Evolutionary conservation across 108 stramenopile genomes (phyloP).

Genomic region (Fistulifera solaris): DNA sequence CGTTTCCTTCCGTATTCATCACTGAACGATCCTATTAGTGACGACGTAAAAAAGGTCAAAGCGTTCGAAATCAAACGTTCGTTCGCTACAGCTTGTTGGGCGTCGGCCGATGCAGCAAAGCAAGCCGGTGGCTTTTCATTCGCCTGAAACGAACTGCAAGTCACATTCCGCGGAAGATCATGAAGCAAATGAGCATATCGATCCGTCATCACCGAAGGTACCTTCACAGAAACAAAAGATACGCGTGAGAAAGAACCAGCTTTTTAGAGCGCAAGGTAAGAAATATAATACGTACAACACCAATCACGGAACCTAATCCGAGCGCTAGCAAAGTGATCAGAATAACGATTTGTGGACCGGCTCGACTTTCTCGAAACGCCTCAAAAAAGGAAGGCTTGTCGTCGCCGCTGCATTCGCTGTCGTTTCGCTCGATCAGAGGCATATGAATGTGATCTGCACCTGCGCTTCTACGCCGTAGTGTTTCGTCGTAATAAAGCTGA

Average conservation of each 20-base stretch:
- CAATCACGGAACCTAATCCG: slow-evolving; percentile 63
- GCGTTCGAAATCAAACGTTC: slow-evolving; percentile 46
- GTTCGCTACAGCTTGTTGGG: slow-evolving; percentile 53
- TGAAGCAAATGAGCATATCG: slow-evolving; percentile 70
- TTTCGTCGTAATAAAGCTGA: too few species aligned
- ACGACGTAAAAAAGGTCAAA: slow-evolving; percentile 60
- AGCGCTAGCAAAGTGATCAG: slow-evolving; percentile 56
- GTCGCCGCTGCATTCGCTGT: too few species aligned
- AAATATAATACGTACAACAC: slow-evolving; percentile 37
- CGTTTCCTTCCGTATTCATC: slow-evolving; percentile 66
- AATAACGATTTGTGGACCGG: slow-evolving; percentile 66
- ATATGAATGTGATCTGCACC: too few species aligned
- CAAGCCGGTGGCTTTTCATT: slow-evolving; percentile 46
- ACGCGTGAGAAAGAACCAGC: not conserved
- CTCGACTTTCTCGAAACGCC: slow-evolving; percentile 41
- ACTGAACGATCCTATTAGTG: slow-evolving; percentile 70
- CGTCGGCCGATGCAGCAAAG: slow-evolving; percentile 55
- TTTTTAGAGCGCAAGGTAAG: not conserved
- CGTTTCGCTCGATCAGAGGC: too few species aligned
- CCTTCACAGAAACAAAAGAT: slow-evolving; percentile 1
- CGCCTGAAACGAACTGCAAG: not conserved
- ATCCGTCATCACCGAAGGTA: slow-evolving; percentile 69
- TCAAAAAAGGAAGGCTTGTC: slow-evolving; percentile 23
- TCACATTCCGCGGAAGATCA: slow-evolving; percentile 13
- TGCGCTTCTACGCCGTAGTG: too few species aligned